Percentiles rank a stretch among this genome's conserved stretches.
Conservation (phyloP, 164 flowering plant genomes). For the Berberis thunbergii region DNA sequence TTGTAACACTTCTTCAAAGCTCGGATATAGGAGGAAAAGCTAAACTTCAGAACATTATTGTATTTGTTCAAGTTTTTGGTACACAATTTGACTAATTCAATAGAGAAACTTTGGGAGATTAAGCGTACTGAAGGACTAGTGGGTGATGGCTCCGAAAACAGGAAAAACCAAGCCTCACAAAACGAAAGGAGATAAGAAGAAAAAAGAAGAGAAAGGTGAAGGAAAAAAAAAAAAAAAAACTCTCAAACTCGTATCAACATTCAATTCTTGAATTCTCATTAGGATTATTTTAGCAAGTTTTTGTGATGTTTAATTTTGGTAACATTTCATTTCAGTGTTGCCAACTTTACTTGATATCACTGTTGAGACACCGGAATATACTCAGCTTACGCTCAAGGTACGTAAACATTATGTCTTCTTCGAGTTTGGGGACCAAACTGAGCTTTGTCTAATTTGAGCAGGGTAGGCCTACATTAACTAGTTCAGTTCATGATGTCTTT, state of each 20-base stretch:
- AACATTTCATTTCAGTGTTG: conserved; percentile 48
- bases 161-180: conserved; percentile 77
- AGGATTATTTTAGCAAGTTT: neutral
- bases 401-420: neutral
- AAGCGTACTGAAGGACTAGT: too few relatives aligned
- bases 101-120: too few relatives aligned
- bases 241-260: neutral
- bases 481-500: neutral
- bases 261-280: neutral
- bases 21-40: too few relatives aligned
- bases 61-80: too few relatives aligned
- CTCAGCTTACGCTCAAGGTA: conserved; percentile 82
- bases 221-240: neutral
- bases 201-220: conserved; percentile 91
- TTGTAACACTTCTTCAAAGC: too few relatives aligned
- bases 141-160: conserved; percentile 70
- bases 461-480: neutral
- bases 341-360: conserved; percentile 67
- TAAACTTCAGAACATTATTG: too few relatives aligned
- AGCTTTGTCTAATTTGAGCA: neutral
- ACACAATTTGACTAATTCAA: too few relatives aligned
- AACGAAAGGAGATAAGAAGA: conserved; percentile 87
- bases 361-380: conserved; percentile 60
- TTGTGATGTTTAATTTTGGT: neutral
- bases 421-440: neutral